Percentiles rank a stretch among this genome's conserved stretches.
These are phyloP conservation scores for Leccinum obscurum DNA, from an alignment of 768 basidiomycete species.

Conservation along the genomic window DNA sequence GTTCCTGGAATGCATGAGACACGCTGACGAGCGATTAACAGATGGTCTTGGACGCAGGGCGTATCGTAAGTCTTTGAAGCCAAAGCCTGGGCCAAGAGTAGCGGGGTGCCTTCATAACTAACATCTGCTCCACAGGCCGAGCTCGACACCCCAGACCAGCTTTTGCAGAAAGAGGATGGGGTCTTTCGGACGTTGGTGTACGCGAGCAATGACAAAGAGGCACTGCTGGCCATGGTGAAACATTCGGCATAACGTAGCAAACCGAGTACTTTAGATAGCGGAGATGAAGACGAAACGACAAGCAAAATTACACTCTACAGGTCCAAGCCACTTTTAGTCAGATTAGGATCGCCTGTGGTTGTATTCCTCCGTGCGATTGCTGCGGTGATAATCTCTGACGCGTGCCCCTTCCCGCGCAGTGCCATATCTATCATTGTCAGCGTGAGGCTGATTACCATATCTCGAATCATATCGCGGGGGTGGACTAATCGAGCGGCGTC, in stretches of 20 bases:
- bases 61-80: conserved; percentile 1
- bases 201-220: conserved; percentile 8
- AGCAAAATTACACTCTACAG: conserved; percentile 9
- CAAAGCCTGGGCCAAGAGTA: neutral
- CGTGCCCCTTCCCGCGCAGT: conserved; percentile 32
- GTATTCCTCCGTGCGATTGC: conserved; percentile 32
- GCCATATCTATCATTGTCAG: conserved; percentile 51
- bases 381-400: conserved; percentile 43
- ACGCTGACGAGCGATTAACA: neutral
- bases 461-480: conserved; percentile 52
- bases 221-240: conserved; percentile 4
- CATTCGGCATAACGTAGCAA: conserved; percentile 3
- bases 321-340: conserved; percentile 8
- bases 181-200: conserved; percentile 6
- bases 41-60: conserved; percentile 15
- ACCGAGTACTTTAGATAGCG: conserved; percentile 11
- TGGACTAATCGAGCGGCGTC: conserved; percentile 74
- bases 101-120: neutral
- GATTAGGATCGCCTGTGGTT: conserved; percentile 31
- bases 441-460: conserved; percentile 46
- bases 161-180: conserved; percentile 1
- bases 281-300: conserved; percentile 3
- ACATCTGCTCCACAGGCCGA: conserved; percentile 1
- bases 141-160: conserved; percentile 6
- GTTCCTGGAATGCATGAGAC: neutral